A percentile compares a stretch with the other conserved stretches of the same genome.
Conservation (phyloP, 1,139 yeast species). For the Lodderomyces jiufengensis region DNA sequence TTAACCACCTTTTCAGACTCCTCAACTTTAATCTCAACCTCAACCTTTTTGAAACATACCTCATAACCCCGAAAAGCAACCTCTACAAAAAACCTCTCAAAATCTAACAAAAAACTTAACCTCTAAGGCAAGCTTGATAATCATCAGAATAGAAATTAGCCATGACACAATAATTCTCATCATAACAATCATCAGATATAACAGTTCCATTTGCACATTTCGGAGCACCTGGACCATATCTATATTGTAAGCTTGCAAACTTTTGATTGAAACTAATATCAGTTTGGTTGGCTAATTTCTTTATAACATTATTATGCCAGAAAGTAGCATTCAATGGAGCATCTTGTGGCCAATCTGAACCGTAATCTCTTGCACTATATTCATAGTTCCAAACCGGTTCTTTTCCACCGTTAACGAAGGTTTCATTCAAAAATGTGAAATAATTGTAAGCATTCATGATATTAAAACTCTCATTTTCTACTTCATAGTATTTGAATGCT, state of each 20-base stretch:
- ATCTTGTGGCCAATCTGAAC: conserved; percentile 47
- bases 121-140: conserved; percentile 11
- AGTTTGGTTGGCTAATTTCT: conserved; percentile 29
- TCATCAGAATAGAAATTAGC: conserved; percentile 13
- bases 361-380: conserved; percentile 53
- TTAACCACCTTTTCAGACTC: too few species aligned
- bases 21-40: background rate
- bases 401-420: conserved; percentile 43
- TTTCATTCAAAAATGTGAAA: conserved; percentile 50
- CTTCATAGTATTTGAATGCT: conserved; percentile 69
- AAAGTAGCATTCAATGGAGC: conserved; percentile 58
- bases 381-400: conserved; percentile 57
- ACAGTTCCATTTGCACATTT: conserved; percentile 34
- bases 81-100: too few species aligned
- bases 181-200: conserved; percentile 11
- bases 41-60: background rate
- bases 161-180: conserved; percentile 18
- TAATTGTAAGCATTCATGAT: conserved; percentile 59
- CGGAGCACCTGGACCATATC: conserved; percentile 51
- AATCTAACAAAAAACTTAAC: background rate
- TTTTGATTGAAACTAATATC: conserved; percentile 42
- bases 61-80: background rate
- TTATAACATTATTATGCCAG: conserved; percentile 46
- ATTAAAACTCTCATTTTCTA: conserved; percentile 59
- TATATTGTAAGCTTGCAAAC: conserved; percentile 45